Conservation (phyloP, 2,329 filamentous ascomycete species). For the Tetracladium maxilliforme region DNA sequence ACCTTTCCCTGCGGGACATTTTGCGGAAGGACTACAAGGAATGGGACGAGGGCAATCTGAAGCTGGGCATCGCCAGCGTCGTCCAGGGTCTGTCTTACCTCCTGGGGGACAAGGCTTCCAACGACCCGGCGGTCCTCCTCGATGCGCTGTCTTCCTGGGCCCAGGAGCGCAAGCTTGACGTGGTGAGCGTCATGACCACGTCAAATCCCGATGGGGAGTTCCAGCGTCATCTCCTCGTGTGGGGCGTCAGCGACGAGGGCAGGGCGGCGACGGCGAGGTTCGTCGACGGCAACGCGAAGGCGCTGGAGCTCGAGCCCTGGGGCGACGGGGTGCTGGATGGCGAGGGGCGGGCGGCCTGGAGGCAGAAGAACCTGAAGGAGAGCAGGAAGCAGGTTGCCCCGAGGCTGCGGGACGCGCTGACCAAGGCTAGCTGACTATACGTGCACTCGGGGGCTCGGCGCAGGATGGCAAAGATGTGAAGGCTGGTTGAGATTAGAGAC, state of each 20-base stretch:
- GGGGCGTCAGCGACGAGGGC: constrained; percentile 38
- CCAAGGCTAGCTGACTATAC: no score
- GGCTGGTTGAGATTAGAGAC: no score
- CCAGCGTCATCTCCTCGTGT: constrained; percentile 51
- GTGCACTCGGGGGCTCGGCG: no score
- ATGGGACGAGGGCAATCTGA: constrained; percentile 43
- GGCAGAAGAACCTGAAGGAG: constrained; percentile 43
- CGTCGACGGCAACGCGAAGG: constrained; percentile 22
- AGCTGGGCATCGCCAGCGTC: constrained; percentile 53
- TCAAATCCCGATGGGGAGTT: constrained; percentile 37
- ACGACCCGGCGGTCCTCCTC: constrained; percentile 27
- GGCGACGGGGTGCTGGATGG: constrained; percentile 28
- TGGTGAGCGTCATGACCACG: constrained; percentile 59
- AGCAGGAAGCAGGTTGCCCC: constrained; percentile 59
- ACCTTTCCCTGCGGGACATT: constrained; percentile 48
- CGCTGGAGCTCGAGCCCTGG: constrained; percentile 43
- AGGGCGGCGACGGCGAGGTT: constrained; percentile 39
- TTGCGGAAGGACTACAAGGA: constrained; percentile 76
- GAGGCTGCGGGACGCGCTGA: constrained; percentile 43
- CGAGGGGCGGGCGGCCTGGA: constrained; percentile 47
- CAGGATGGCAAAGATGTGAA: no score
- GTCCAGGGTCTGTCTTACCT: constrained; percentile 50
- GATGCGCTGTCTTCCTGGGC: constrained; percentile 34
- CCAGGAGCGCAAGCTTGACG: constrained; percentile 39
- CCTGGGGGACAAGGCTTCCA: constrained; percentile 31